A percentile compares a stretch with the other conserved stretches of the same genome.
These are phyloP conservation scores for Dothidotthia symphoricarpi DNA, from an alignment of 2,329 filamentous ascomycete genomes.

Conservation along the genomic window DNA sequence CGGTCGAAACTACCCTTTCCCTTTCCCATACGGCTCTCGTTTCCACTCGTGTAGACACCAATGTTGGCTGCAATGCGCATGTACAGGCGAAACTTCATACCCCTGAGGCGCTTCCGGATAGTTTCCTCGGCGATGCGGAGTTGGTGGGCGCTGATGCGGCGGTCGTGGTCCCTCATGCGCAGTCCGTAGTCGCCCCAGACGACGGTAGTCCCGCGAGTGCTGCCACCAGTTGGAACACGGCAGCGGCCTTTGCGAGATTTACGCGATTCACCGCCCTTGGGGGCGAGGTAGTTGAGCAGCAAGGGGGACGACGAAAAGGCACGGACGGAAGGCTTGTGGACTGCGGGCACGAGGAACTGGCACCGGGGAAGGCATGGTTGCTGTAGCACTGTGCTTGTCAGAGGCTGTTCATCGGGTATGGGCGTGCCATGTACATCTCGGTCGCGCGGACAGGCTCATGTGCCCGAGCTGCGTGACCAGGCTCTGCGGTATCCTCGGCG, in stretches of 20 bases:
- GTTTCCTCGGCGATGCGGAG: constrained; percentile 91
- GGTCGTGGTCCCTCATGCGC: constrained; percentile 89
- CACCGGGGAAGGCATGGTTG: constrained; percentile 32
- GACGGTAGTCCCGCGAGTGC: constrained; percentile 87
- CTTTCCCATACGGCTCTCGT: constrained; percentile 98
- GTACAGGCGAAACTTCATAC: constrained; percentile 89
- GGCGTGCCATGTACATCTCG: constrained; percentile 28
- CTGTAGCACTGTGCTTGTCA: constrained; percentile 19
- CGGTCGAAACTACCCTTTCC: constrained; percentile 97
- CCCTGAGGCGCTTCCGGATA: constrained; percentile 82
- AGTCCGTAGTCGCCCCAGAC: constrained; percentile 96
- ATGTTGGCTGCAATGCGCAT: constrained; percentile 89
- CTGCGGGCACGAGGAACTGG: constrained; percentile 32
- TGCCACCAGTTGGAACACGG: constrained; percentile 86
- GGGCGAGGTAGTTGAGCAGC: constrained; percentile 74
- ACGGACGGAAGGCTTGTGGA: constrained; percentile 41
- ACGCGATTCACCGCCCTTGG: constrained; percentile 74
- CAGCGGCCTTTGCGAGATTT: constrained; percentile 87
- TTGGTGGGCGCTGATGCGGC: constrained; percentile 81
- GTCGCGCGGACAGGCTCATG: constrained; percentile 26
- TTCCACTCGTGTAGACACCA: constrained; percentile 92
- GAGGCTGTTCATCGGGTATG: constrained; percentile 8
- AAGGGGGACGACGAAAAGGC: constrained; percentile 70
- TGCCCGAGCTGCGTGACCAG: constrained; percentile 37
- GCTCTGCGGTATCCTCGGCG: constrained; percentile 38